These are phyloP conservation scores for Colletotrichum navitas DNA, from an alignment of 2,329 filamentous ascomycete species.

Conservation along the genomic window DNA sequence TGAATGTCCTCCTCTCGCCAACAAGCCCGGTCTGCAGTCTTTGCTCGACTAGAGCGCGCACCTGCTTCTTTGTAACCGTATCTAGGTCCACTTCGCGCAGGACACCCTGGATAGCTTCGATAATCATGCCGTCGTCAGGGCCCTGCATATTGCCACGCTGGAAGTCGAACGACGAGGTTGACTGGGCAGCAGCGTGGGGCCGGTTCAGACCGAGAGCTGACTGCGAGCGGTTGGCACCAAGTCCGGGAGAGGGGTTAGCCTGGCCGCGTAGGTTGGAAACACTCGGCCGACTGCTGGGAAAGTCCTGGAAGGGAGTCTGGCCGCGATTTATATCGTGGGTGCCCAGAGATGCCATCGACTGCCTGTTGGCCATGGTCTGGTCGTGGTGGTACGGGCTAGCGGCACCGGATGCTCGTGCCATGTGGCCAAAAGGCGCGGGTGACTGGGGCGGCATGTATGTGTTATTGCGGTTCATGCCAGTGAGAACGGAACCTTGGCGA, in stretches of 20 bases:
- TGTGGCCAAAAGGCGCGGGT: constrained; percentile 74
- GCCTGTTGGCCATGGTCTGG: constrained; percentile 70
- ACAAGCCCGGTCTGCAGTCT: constrained; percentile 88
- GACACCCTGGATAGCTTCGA: constrained; percentile 86
- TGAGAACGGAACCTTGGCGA: constrained; percentile 87
- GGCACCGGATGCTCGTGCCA: constrained; percentile 59
- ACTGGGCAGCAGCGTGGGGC: constrained; percentile 59
- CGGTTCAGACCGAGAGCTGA: constrained; percentile 62
- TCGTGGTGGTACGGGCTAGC: constrained; percentile 55
- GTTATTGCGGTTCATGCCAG: constrained; percentile 78
- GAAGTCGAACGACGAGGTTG: constrained; percentile 72
- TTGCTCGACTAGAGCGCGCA: constrained; percentile 91
- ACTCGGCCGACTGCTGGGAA: constrained; percentile 66
- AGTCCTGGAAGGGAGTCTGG: constrained; percentile 71
- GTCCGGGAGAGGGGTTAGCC: constrained; percentile 61
- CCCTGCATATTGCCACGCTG: constrained; percentile 68
- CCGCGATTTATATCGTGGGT: constrained; percentile 62
- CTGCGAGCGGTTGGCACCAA: constrained; percentile 58
- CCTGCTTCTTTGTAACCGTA: constrained; percentile 98
- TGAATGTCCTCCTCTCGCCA: constrained; percentile 87
- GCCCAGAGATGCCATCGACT: constrained; percentile 79
- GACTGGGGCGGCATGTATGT: constrained; percentile 87
- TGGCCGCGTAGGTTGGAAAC: constrained; percentile 69
- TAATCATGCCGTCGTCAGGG: constrained; percentile 83
- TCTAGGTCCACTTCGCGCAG: constrained; percentile 92